Conservation (phyloP, 192 early-diverging fungal genomes). For the Paraglomus occultum region DNA sequence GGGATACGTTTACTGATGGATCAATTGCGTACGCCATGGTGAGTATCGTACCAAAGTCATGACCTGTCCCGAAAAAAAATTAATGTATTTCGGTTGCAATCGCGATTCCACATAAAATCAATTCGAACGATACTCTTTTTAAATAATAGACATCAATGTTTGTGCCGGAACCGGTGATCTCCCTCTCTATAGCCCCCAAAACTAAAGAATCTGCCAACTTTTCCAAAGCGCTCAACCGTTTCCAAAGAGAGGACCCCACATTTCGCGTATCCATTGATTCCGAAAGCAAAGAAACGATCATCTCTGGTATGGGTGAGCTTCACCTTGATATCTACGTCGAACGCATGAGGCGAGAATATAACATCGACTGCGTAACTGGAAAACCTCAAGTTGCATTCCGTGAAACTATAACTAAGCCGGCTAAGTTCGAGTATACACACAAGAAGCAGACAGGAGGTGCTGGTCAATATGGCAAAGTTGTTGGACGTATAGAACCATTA, state of each 20-base stretch:
- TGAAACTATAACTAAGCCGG: conserved; percentile 76
- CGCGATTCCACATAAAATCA: no score
- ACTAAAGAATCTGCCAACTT: conserved; percentile 81
- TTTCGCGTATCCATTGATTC: conserved; percentile 79
- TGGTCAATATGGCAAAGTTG: conserved; percentile 92
- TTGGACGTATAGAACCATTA: conserved; percentile 90
- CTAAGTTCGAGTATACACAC: conserved; percentile 94
- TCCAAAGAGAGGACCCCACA: conserved; percentile 84
- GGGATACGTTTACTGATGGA: conserved; percentile 97
- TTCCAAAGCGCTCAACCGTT: conserved; percentile 76
- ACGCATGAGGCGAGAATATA: conserved; percentile 98
- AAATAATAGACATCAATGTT: conserved; percentile 81
- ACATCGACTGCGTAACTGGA: conserved; percentile 90
- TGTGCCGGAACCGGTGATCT: conserved; percentile 96
- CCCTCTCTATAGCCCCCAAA: conserved; percentile 88
- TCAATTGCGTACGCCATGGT: conserved; percentile 78
- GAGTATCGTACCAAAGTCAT: conserved; percentile 9
- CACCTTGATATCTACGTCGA: conserved; percentile 95
- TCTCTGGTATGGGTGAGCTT: conserved; percentile 87
- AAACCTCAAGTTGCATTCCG: conserved; percentile 99
- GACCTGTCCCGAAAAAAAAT: background rate
- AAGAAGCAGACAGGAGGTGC: conserved; percentile 98
- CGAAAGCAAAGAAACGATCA: conserved; percentile 86
- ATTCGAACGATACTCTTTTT: background rate
- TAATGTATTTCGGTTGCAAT: background rate